A percentile compares a stretch with the other conserved stretches of the same genome.
phyloP scores from a whole-genome alignment of 768 basidiomycete species.

The Neoboletus subvelutipes region DNA sequence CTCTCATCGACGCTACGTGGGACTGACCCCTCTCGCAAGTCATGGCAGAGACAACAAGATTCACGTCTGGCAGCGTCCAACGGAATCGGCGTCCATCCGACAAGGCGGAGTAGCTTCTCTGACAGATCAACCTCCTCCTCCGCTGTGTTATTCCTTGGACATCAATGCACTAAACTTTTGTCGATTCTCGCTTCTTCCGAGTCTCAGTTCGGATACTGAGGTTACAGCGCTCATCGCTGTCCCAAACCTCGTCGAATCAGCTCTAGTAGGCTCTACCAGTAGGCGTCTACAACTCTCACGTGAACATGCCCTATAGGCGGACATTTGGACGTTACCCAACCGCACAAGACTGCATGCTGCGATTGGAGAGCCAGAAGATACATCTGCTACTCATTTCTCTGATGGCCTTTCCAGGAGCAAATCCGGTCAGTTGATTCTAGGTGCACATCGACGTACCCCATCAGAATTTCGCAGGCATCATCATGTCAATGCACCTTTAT shows the following conservation, averaged over 20 bases:
- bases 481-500: constrained; percentile 85
- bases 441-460: not conserved
- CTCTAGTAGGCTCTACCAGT: constrained; percentile 50
- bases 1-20: not conserved
- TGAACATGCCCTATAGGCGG: constrained; percentile 52
- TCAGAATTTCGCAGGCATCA: constrained; percentile 56
- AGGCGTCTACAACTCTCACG: not conserved
- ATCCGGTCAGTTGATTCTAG: constrained; percentile 46
- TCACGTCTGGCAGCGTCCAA: constrained; percentile 64
- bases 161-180: constrained; percentile 96
- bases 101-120: constrained; percentile 58
- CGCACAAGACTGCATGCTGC: constrained; percentile 77
- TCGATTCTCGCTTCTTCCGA: constrained; percentile 69
- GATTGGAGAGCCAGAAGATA: constrained; percentile 58
- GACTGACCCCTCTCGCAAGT: constrained; percentile 28
- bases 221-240: constrained; percentile 63
- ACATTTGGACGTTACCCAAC: constrained; percentile 80
- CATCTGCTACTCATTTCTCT: constrained; percentile 22
- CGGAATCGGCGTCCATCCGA: constrained; percentile 45
- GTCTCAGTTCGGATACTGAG: constrained; percentile 13
- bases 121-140: constrained; percentile 48
- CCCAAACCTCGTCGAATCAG: constrained; percentile 88
- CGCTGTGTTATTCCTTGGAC: constrained; percentile 68
- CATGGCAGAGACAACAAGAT: constrained; percentile 87
- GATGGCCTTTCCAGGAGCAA: constrained; percentile 54